Evolutionary conservation across 345 rosid genomes (phyloP).

Genomic region (Cardamine resedifolia): DNA sequence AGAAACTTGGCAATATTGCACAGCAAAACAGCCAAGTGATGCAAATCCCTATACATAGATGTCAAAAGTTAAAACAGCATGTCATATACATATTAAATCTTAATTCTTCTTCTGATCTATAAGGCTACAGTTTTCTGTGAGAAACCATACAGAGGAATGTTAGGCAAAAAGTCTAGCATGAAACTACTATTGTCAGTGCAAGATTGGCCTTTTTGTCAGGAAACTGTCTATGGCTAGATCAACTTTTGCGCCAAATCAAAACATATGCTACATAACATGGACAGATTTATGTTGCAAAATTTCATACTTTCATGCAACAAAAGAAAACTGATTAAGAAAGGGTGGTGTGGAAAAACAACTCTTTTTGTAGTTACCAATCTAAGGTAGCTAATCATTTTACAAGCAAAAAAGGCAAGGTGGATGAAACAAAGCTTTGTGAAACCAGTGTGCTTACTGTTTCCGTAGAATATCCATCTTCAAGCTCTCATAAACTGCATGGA

Average conservation of each 20-base stretch:
- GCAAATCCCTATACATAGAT: conserved; percentile 66
- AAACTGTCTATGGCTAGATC: conserved; percentile 13
- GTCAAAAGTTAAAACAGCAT: conserved; percentile 23
- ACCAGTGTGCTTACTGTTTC: conserved; percentile 53
- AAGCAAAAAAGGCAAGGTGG: not conserved
- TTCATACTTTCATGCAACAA: conserved; percentile 18
- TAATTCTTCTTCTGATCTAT: conserved; percentile 19
- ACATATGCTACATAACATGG: not conserved
- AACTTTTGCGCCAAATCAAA: not conserved
- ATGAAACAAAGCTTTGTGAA: conserved; percentile 10
- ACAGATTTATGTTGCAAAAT: conserved; percentile 4
- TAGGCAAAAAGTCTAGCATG: conserved; percentile 1
- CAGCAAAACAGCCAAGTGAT: conserved; percentile 68
- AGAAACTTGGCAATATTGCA: conserved; percentile 68
- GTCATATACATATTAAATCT: not conserved
- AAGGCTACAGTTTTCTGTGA: not conserved
- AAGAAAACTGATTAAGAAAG: conserved; percentile 7
- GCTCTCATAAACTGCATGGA: conserved; percentile 94
- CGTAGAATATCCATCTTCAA: conserved; percentile 91
- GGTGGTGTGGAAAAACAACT: not conserved
- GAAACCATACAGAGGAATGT: conserved; percentile 8
- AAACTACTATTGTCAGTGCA: conserved; percentile 14
- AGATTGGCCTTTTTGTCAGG: not conserved
- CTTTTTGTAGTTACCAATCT: not conserved
- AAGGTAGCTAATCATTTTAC: conserved; percentile 17